phyloP scores from a whole-genome alignment of 2,329 filamentous ascomycete genomes.

The Phyllosticta citriasiana region DNA sequence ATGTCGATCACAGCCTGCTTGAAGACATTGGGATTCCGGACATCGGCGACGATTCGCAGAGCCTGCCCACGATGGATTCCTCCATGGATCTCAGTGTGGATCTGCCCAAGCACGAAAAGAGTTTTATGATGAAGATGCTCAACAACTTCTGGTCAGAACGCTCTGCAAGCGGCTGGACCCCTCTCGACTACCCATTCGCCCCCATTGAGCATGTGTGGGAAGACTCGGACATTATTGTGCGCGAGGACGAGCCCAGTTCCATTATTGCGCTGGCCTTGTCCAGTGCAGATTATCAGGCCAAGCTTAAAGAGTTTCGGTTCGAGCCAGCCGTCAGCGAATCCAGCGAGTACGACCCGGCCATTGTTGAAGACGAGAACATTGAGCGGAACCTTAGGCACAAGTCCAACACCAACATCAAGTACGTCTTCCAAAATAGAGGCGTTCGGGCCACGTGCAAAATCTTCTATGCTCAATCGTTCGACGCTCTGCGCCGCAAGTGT shows the following conservation, averaged over 20 bases:
- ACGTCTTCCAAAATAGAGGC: slow-evolving; percentile 88
- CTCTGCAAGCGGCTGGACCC: slow-evolving; percentile 87
- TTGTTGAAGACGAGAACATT: slow-evolving; percentile 55
- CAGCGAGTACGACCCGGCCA: slow-evolving; percentile 5
- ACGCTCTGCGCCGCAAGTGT: slow-evolving; percentile 85
- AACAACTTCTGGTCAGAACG: slow-evolving; percentile 98
- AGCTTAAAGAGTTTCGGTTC: slow-evolving; percentile 57
- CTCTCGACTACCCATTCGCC: slow-evolving; percentile 78
- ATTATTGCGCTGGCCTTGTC: slow-evolving; percentile 87
- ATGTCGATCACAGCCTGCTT: slow-evolving; percentile 58
- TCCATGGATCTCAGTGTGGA: slow-evolving; percentile 56
- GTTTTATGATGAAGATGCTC: slow-evolving; percentile 86
- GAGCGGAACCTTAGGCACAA: slow-evolving; percentile 76
- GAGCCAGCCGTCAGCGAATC: slow-evolving; percentile 17
- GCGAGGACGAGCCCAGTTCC: slow-evolving; percentile 94
- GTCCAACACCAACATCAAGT: slow-evolving; percentile 88
- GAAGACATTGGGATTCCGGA: slow-evolving; percentile 58
- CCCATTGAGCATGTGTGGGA: slow-evolving; percentile 89
- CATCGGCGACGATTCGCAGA: slow-evolving; percentile 46
- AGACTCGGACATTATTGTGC: slow-evolving; percentile 92
- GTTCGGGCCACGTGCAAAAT: slow-evolving; percentile 97
- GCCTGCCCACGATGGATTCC: slow-evolving; percentile 43
- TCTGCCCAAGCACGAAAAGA: slow-evolving; percentile 85
- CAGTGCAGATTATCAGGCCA: slow-evolving; percentile 75
- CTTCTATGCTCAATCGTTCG: slow-evolving; percentile 96